Percentiles rank a stretch among this genome's conserved stretches.
phyloP scores from a whole-genome alignment of 2,329 filamentous ascomycete species.

The Pestalotiopsis sp. region DNA sequence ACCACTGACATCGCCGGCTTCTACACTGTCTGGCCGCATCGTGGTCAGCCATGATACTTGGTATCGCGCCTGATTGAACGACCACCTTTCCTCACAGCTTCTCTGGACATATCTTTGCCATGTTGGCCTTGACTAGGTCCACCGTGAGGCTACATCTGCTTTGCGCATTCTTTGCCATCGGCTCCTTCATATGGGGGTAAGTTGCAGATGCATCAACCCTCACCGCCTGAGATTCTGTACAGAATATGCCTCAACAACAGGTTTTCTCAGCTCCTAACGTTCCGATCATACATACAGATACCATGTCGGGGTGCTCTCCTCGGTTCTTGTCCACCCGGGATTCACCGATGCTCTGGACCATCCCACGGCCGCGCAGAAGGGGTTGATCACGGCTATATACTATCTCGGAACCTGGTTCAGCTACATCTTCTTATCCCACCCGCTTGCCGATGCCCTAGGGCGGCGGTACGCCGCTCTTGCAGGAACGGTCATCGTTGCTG shows the following conservation, averaged over 20 bases:
- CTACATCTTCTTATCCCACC: conserved; percentile 58
- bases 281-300: conserved; percentile 33
- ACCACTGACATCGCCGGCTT: no score
- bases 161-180: conserved; percentile 57
- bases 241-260: not conserved
- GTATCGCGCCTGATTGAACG: not conserved
- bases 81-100: not conserved
- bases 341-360: conserved; percentile 50
- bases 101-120: conserved; percentile 1
- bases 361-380: conserved; percentile 48
- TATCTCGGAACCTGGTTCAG: conserved; percentile 59
- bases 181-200: conserved; percentile 60
- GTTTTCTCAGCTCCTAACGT: not conserved
- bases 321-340: conserved; percentile 58
- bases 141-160: conserved; percentile 46
- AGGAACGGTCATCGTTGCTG: conserved; percentile 48
- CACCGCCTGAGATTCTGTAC: not conserved
- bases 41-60: not conserved
- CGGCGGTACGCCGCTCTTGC: conserved; percentile 52
- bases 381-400: conserved; percentile 59
- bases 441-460: conserved; percentile 52
- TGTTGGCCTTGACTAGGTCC: conserved; percentile 35
- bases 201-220: conserved; percentile 20
- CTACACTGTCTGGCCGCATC: not conserved
- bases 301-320: conserved; percentile 60